Evolutionary conservation across 179 eudicot species (phyloP).

Genomic region (Silene coronaria): DNA sequence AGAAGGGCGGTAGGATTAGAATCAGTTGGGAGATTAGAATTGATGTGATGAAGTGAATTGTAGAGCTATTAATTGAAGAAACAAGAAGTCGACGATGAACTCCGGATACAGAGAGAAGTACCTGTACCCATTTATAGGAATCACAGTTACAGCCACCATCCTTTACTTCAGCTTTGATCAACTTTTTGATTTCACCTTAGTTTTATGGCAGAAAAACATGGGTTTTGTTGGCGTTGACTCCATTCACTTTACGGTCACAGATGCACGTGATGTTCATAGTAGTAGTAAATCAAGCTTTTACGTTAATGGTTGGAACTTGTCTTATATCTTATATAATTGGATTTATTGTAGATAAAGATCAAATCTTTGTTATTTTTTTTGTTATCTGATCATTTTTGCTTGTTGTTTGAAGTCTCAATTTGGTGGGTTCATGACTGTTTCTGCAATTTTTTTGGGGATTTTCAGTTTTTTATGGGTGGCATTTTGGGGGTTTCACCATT

Average conservation of each 20-base stretch:
- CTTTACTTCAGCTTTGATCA: slow-evolving; percentile 34
- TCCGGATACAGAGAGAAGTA: slow-evolving; percentile 28
- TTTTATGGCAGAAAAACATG: slow-evolving; percentile 36
- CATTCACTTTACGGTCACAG: slow-evolving; percentile 30
- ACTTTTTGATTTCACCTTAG: slow-evolving; percentile 28
- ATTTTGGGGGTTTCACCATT: too few relatives aligned
- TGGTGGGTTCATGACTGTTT: neutral
- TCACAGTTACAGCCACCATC: slow-evolving; percentile 20
- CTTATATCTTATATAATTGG: too few relatives aligned
- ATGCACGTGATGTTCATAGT: neutral
- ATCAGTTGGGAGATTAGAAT: too few relatives aligned
- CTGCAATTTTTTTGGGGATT: neutral
- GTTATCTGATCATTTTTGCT: neutral
- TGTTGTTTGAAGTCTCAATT: neutral
- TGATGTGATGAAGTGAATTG: too few relatives aligned
- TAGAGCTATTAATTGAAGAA: too few relatives aligned
- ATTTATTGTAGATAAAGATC: neutral
- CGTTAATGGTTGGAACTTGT: slow-evolving; percentile 48
- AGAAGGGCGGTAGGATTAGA: too few relatives aligned
- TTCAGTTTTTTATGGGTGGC: neutral
- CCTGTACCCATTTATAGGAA: slow-evolving; percentile 37
- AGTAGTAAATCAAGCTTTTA: slow-evolving; percentile 18
- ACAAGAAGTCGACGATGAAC: slow-evolving; percentile 4
- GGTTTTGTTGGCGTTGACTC: slow-evolving; percentile 36
- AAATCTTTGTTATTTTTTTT: neutral